A percentile compares a stretch with the other conserved stretches of the same genome.
These are phyloP conservation scores for Jacaranda copaia DNA, from an alignment of 257 asterid genomes.

Conservation along the genomic window DNA sequence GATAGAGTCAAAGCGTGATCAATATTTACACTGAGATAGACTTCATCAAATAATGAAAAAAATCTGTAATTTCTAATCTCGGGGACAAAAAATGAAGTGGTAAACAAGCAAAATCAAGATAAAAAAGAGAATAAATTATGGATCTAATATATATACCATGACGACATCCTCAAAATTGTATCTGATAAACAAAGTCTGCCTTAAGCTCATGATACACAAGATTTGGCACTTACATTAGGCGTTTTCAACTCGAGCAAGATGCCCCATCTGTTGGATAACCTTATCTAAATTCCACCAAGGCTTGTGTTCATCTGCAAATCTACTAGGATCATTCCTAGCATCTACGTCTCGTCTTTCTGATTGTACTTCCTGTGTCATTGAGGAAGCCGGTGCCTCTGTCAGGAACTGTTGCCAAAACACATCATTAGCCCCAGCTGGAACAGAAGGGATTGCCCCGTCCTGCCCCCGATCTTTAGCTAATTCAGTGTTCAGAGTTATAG, in stretches of 20 bases:
- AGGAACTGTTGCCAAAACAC: conserved; percentile 91
- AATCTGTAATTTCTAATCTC: background rate
- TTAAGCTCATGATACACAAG: background rate
- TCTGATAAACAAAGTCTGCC: background rate
- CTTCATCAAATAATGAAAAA: background rate
- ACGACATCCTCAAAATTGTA: conserved; percentile 23
- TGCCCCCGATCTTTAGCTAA: conserved; percentile 36
- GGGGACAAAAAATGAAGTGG: background rate
- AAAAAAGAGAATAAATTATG: background rate
- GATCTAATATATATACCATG: conserved; percentile 37
- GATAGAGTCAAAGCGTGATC: background rate
- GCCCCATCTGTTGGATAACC: conserved; percentile 58
- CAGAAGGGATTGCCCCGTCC: conserved; percentile 28
- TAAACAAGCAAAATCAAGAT: conserved; percentile 31
- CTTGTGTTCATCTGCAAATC: conserved; percentile 45
- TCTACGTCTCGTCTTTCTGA: conserved; percentile 45
- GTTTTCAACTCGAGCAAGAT: conserved; percentile 56
- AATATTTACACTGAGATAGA: background rate
- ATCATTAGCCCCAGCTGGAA: conserved; percentile 64
- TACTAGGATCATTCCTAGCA: conserved; percentile 37
- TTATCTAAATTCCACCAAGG: conserved; percentile 73
- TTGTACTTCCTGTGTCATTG: conserved; percentile 50
- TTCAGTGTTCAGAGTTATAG: conserved; percentile 31
- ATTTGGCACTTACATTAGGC: conserved; percentile 35
- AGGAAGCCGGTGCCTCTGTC: conserved; percentile 67